phyloP scores from a whole-genome alignment of 176 grass and related monocot species.

The Lolium rigidum region DNA sequence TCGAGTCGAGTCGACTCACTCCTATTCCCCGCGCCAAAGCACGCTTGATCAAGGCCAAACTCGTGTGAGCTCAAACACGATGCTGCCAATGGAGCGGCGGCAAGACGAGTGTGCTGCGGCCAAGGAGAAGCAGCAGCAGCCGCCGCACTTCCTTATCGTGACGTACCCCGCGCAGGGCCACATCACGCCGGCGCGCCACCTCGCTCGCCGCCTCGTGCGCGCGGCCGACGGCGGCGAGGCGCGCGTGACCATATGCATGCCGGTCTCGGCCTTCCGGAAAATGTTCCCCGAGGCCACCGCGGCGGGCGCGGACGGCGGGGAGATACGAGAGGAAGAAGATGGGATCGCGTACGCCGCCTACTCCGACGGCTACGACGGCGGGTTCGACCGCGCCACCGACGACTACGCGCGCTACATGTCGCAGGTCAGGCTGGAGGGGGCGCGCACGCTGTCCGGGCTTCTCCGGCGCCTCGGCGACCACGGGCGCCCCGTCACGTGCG shows the following conservation, averaged over 20 bases:
- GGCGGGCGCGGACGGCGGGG: slow-evolving; percentile 13
- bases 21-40: slow-evolving; percentile 20
- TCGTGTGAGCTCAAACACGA: background rate
- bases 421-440: slow-evolving; percentile 16
- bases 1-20: slow-evolving; percentile 12
- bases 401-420: slow-evolving; percentile 43
- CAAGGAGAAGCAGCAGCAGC: background rate
- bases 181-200: slow-evolving; percentile 69
- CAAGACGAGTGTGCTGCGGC: background rate
- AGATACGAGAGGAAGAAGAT: slow-evolving; percentile 2
- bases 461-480: slow-evolving; percentile 38
- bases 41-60: background rate
- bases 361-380: slow-evolving; percentile 68
- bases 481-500: slow-evolving; percentile 50
- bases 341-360: slow-evolving; percentile 45
- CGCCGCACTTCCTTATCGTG: slow-evolving; percentile 68
- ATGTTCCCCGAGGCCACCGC: slow-evolving; percentile 51
- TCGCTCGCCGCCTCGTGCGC: slow-evolving; percentile 48
- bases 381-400: slow-evolving; percentile 43
- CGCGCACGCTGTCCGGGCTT: slow-evolving; percentile 39
- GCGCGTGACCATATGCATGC: slow-evolving; percentile 53
- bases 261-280: slow-evolving; percentile 57
- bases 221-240: slow-evolving; percentile 26
- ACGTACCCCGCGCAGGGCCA: slow-evolving; percentile 67
- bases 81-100: slow-evolving; percentile 22